Conservation (phyloP, 2,329 filamentous ascomycete genomes). For the Cladosporium austrohemisphaericum region DNA sequence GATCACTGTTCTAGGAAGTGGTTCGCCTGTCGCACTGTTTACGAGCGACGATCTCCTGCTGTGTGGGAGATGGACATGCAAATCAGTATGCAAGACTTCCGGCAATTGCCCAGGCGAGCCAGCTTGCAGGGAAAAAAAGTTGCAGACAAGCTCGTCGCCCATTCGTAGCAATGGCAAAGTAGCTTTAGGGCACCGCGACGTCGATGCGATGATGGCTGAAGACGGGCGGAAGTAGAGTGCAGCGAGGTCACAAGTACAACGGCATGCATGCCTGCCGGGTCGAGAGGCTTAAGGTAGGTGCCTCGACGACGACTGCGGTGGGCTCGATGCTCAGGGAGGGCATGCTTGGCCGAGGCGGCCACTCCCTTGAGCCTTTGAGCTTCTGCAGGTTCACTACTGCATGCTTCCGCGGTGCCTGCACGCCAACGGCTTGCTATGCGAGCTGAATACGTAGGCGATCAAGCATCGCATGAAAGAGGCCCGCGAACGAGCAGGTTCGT, state of each 20-base stretch:
- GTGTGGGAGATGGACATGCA: conserved; percentile 8
- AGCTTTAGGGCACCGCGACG: conserved; percentile 17
- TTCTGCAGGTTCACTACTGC: conserved; percentile 21
- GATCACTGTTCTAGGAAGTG: conserved; percentile 10
- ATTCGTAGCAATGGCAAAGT: background rate
- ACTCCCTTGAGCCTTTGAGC: conserved; percentile 19
- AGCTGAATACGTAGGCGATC: conserved; percentile 7
- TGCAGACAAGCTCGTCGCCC: conserved; percentile 2
- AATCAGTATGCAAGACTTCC: conserved; percentile 6
- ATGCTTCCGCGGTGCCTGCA: conserved; percentile 14
- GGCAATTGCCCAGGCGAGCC: conserved; percentile 2
- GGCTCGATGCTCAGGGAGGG: conserved; percentile 19
- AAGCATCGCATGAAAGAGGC: background rate
- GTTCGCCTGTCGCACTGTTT: conserved; percentile 4
- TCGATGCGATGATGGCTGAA: conserved; percentile 13
- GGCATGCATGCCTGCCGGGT: conserved; percentile 17
- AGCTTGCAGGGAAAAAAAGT: background rate
- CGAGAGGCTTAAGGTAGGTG: too few species aligned
- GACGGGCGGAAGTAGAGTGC: conserved; percentile 8
- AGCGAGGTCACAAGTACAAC: conserved; percentile 22
- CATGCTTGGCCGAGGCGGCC: conserved; percentile 18
- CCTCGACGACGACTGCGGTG: conserved; percentile 9
- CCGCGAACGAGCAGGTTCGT: background rate
- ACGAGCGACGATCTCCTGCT: conserved; percentile 10
- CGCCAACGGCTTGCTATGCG: conserved; percentile 6